phyloP scores from a whole-genome alignment of 1,139 yeast genomes.

The Saccharomyces hybrid region DNA sequence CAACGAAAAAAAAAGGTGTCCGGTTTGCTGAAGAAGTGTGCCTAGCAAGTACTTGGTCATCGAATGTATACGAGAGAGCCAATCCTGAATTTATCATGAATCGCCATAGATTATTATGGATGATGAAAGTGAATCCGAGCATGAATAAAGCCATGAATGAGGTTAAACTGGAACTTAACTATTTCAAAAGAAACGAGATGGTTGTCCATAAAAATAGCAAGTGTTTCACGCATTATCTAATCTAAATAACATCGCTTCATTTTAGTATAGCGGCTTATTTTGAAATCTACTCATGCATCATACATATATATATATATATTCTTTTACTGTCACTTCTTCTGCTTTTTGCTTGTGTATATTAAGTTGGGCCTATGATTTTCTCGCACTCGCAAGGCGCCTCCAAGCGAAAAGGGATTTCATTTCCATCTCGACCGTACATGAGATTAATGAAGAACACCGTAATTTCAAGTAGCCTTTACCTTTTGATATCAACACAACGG shows the following conservation, averaged over 20 bases:
- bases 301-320: background rate
- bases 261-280: background rate
- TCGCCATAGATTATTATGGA: constrained; percentile 9
- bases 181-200: constrained; percentile 28
- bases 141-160: constrained; percentile 5
- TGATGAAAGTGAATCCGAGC: constrained; percentile 3
- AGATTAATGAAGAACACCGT: background rate
- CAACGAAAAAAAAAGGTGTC: background rate
- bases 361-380: background rate
- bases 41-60: constrained; percentile 20
- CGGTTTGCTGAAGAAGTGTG: constrained; percentile 18
- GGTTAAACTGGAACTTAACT: constrained; percentile 27
- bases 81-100: constrained; percentile 17
- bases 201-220: constrained; percentile 26
- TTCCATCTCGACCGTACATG: background rate
- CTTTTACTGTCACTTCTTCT: background rate
- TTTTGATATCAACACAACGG: background rate
- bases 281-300: background rate
- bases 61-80: constrained; percentile 23
- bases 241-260: background rate
- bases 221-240: constrained; percentile 21
- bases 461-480: background rate
- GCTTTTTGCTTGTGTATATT: background rate
- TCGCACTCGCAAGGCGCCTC: background rate
- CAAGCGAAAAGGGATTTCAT: background rate